Conservation (phyloP, 345 rosid species). For the Citrus unshiu region DNA sequence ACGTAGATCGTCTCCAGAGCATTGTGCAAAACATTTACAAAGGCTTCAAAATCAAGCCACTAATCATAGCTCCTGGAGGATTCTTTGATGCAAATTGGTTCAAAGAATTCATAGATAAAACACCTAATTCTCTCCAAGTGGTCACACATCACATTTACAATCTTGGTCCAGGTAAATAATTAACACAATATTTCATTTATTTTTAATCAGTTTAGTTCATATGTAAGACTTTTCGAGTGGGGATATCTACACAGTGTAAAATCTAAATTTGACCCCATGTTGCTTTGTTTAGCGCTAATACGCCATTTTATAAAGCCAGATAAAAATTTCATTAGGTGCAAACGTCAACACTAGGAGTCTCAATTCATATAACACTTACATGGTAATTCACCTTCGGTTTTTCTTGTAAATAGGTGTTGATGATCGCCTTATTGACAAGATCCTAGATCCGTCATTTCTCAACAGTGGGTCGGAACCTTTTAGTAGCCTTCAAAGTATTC, state of each 20-base stretch:
- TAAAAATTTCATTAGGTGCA: too few relatives aligned
- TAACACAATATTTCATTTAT: background rate
- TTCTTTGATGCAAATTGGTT: conserved; percentile 46
- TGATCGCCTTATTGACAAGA: conserved; percentile 39
- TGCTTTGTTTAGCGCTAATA: too few relatives aligned
- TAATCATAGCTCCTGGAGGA: conserved; percentile 49
- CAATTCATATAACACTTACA: background rate
- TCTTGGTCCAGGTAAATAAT: conserved; percentile 42
- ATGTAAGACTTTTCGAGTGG: too few relatives aligned
- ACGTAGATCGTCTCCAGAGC: conserved; percentile 21
- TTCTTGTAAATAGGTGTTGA: conserved; percentile 35
- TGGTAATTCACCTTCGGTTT: background rate
- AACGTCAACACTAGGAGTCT: too few relatives aligned
- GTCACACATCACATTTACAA: conserved; percentile 58
- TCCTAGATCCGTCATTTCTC: conserved; percentile 45
- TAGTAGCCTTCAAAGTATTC: conserved; percentile 30
- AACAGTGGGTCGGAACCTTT: conserved; percentile 24
- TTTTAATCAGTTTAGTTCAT: background rate
- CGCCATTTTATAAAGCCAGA: too few relatives aligned
- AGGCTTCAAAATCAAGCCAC: conserved; percentile 35
- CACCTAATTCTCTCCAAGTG: conserved; percentile 32
- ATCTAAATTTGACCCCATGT: too few relatives aligned
- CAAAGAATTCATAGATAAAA: conserved; percentile 23
- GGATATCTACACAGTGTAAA: too few relatives aligned
- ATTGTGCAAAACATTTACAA: conserved; percentile 24